Base-by-base conservation (phyloP, 1,139 yeast species). In the Scheffersomyces segobiensis region DNA sequence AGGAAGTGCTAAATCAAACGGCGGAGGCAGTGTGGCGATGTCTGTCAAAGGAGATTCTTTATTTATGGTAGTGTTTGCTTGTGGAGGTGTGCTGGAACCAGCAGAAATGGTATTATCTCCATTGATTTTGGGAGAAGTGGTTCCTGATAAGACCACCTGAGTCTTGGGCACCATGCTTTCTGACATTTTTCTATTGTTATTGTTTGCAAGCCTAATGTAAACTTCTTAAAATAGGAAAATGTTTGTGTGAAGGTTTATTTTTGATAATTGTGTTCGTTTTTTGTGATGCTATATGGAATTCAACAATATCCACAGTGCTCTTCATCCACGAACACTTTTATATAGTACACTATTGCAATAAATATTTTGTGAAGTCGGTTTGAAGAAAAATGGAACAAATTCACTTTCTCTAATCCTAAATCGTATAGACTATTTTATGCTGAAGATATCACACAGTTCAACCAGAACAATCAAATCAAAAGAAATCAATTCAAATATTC, bases 21-120 rank as follows among this genome's bases (percentile, higher is more conserved):
- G 73, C 10, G 79, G 80, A 0, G 81, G 81, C 2, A 80, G 76
- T 2, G 79, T 76, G 47, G 76, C 79, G 52, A 77, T 74, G 60
- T 78, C 82, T 14, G 80, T 77, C 56, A 77, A 67, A 4, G 81
- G 81, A 7, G 80, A 75, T 48, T 71, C 74, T 56, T 69, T 71
- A 54, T 61, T 56, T 42, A 57, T 59, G 53, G 59, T 54, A 46
- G 26, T 58, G 52, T 39, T 53, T 26, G 52, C 53, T 50, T 48
- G 50, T 48, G 50, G 26, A 14, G 50, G 50, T n/a, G 50, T 19
- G 53, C 50, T 24, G 18, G n/a, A 42, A 10, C 53, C 20, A 24
- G 24, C 50, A 17, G 24, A 49, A 20, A 20, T 20, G 50, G 19
- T 20, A 21, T n/a, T 49, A 17, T 49, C 24, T 49, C 50, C 50